Evolutionary conservation across 805 yeast genomes (phyloP), one percentile per base, ranked within the genome.

Genomic region (Candida chilensis): DNA sequence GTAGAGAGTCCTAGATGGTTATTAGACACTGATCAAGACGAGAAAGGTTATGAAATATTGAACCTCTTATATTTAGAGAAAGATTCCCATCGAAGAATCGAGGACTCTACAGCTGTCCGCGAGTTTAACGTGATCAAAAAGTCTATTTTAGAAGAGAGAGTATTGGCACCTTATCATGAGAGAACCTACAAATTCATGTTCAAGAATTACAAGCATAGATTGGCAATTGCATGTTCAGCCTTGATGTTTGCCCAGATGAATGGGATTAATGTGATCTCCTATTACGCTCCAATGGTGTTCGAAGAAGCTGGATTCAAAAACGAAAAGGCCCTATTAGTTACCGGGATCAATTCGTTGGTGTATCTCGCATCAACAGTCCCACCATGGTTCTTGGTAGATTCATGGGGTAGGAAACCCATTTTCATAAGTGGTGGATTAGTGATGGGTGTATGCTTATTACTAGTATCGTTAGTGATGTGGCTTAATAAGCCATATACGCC

Each of bases 1-100:
- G 68, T 63, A 7, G 69, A 63, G 37, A 63, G 67, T 1, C 69
- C 69, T n/a, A 48, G 69, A 30, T 63, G 69, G 69, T 45, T 63
- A 29, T 44, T 63, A 29, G 67, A 61, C 34, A 60, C 57, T 31
- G 44, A 22, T 11, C n/a, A n/a, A n/a, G 69, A 62, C 32, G 64
- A 56, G 38, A 56, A 57, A 30, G 69, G 69, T 5, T 60, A 57
- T 36, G 50, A 22, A 26, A 51, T 41, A n/a, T 39, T 50, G 28
- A 34, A 45, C 20, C 42, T 50, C 18, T 34, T 50, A 25, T 48
- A 46, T 28, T n/a, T n/a, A n/a, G n/a, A n/a, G n/a, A 41, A 6
- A 14, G 17, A 25, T 11, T n/a, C n/a, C n/a, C n/a, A n/a, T n/a
- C n/a, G n/a, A n/a, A n/a, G n/a, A n/a, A 13, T 8, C 16, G 17